Evolutionary conservation across 495 filamentous ascomycete species (phyloP).

Genomic region (Hyaloscypha finlandica): DNA sequence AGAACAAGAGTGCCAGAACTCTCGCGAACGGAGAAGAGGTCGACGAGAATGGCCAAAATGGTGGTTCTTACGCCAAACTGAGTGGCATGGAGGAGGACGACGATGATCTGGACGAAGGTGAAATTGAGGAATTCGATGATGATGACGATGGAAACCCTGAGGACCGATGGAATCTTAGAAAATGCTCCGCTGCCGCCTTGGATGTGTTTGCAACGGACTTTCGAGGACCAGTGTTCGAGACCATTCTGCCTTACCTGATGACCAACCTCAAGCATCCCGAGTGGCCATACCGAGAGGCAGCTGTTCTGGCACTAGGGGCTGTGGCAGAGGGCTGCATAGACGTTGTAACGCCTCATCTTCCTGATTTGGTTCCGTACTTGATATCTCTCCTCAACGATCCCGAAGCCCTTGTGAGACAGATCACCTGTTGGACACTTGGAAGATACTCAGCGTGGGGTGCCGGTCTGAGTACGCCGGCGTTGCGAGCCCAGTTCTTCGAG

Average conservation of each 20-base stretch:
- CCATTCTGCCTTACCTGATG: conserved; percentile 89
- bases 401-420: conserved; percentile 93
- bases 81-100: conserved; percentile 57
- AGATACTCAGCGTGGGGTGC: conserved; percentile 95
- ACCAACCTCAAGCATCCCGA: conserved; percentile 84
- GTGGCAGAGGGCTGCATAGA: conserved; percentile 95
- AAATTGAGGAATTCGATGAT: conserved; percentile 75
- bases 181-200: conserved; percentile 95
- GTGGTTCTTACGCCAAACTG: conserved; percentile 50
- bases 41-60: conserved; percentile 53
- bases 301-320: conserved; percentile 91
- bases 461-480: conserved; percentile 61
- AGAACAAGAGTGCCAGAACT: conserved; percentile 54
- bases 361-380: conserved; percentile 87
- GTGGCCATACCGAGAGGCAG: conserved; percentile 92
- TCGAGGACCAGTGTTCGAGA: conserved; percentile 81
- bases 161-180: conserved; percentile 92
- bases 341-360: conserved; percentile 86
- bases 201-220: conserved; percentile 94
- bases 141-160: conserved; percentile 78
- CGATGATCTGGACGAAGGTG: conserved; percentile 86
- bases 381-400: conserved; percentile 81
- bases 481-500: conserved; percentile 79
- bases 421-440: conserved; percentile 97
- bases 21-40: conserved; percentile 47